Conservation (phyloP, 1,284 basidiomycete species). For the Ceraceosorus guamensis region DNA sequence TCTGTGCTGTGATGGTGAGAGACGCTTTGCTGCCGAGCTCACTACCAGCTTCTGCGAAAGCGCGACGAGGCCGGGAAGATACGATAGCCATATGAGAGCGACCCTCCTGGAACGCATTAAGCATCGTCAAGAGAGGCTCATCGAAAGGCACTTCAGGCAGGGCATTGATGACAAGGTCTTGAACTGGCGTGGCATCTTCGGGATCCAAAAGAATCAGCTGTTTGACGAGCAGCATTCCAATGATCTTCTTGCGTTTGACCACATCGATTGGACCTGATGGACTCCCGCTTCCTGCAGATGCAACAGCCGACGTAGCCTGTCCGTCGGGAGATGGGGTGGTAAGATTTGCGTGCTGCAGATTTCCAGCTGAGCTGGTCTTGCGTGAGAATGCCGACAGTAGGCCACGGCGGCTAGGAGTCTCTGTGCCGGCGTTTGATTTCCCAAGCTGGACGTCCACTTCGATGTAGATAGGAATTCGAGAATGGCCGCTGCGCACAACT, state of each 20-base stretch:
- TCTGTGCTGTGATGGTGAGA: too few species aligned
- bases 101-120: conserved; percentile 85
- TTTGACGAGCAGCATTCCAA: conserved; percentile 74
- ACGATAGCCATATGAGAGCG: conserved; percentile 87
- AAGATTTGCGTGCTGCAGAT: too few species aligned
- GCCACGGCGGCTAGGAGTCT: conserved; percentile 18
- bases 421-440: conserved; percentile 9
- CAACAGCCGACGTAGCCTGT: background rate
- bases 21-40: too few species aligned
- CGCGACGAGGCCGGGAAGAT: conserved; percentile 46
- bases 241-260: conserved; percentile 59
- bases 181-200: conserved; percentile 54
- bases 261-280: conserved; percentile 6
- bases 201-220: conserved; percentile 82
- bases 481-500: conserved; percentile 71
- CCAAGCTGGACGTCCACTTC: conserved; percentile 49
- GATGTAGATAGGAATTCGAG: conserved; percentile 53
- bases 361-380: conserved; percentile 51
- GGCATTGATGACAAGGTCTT: conserved; percentile 57
- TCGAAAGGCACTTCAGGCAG: conserved; percentile 77
- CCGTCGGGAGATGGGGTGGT: background rate
- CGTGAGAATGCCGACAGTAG: conserved; percentile 20
- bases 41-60: too few species aligned
- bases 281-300: conserved; percentile 9
- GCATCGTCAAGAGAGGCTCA: conserved; percentile 73